Evolutionary conservation across 2,329 filamentous ascomycete genomes (phyloP).

Genomic region (Onygena corvina): DNA sequence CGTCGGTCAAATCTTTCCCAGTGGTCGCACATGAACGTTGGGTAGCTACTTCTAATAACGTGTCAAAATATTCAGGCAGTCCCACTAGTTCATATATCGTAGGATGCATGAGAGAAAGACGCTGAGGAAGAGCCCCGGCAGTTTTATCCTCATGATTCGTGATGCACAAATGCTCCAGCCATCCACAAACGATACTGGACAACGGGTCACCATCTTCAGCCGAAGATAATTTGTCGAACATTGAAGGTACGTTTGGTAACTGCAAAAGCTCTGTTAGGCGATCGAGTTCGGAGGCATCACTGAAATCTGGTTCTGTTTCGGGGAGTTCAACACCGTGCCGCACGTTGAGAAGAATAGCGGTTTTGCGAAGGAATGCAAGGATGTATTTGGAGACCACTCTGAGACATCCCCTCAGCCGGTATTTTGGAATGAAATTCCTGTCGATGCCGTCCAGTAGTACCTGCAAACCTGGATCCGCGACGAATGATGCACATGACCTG

Average conservation of each 20-base stretch:
- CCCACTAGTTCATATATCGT: conserved; percentile 90
- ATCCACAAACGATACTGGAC: conserved; percentile 48
- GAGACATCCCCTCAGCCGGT: conserved; percentile 23
- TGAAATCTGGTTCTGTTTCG: conserved; percentile 41
- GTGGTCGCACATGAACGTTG: conserved; percentile 73
- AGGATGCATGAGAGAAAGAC: conserved; percentile 58
- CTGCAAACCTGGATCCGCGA: neutral
- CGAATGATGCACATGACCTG: conserved; percentile 2
- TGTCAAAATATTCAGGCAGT: conserved; percentile 82
- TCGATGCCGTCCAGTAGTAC: neutral
- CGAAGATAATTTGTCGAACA: conserved; percentile 50
- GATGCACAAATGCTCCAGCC: conserved; percentile 49
- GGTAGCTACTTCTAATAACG: conserved; percentile 82
- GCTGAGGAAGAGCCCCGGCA: conserved; percentile 11
- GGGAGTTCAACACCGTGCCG: conserved; percentile 83
- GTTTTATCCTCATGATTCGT: conserved; percentile 21
- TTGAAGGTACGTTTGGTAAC: conserved; percentile 65
- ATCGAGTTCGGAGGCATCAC: conserved; percentile 58
- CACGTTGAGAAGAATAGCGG: conserved; percentile 69
- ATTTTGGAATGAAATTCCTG: neutral
- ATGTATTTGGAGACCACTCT: conserved; percentile 62
- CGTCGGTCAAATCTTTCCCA: conserved; percentile 81
- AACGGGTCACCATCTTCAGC: conserved; percentile 32
- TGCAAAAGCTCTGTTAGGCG: conserved; percentile 65
- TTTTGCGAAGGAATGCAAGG: conserved; percentile 79